These are phyloP conservation scores for Excoecaria cochinchinensis DNA, from an alignment of 345 rosid species.

Conservation along the genomic window DNA sequence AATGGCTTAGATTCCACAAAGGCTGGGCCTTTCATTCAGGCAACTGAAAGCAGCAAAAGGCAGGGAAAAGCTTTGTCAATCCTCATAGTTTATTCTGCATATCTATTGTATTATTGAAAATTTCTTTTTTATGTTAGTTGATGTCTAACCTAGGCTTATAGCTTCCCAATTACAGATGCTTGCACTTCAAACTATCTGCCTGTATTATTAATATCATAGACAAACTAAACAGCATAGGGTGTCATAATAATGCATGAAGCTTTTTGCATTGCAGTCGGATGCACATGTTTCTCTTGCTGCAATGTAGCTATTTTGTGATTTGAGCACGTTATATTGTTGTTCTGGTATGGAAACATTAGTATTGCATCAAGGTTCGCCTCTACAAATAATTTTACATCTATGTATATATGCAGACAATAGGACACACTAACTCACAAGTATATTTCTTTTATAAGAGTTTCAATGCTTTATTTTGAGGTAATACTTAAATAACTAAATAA, in stretches of 20 bases:
- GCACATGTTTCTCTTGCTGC: background rate
- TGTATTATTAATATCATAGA: background rate
- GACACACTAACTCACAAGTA: no score
- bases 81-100: background rate
- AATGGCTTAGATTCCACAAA: background rate
- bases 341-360: background rate
- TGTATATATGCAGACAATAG: no score
- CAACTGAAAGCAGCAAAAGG: background rate
- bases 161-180: background rate
- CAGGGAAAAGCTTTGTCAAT: conserved; percentile 2
- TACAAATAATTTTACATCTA: background rate
- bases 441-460: no score
- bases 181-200: background rate
- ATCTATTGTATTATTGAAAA: background rate
- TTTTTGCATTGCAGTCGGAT: background rate
- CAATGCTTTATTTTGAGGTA: no score
- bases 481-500: no score
- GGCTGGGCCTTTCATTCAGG: background rate
- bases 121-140: background rate
- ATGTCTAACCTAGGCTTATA: background rate
- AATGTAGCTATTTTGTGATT: background rate
- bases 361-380: background rate
- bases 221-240: background rate
- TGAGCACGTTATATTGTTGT: background rate
- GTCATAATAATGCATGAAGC: background rate